Conservation (phyloP, 371 early-diverging fungal species). For the Smittium mucronatum region DNA sequence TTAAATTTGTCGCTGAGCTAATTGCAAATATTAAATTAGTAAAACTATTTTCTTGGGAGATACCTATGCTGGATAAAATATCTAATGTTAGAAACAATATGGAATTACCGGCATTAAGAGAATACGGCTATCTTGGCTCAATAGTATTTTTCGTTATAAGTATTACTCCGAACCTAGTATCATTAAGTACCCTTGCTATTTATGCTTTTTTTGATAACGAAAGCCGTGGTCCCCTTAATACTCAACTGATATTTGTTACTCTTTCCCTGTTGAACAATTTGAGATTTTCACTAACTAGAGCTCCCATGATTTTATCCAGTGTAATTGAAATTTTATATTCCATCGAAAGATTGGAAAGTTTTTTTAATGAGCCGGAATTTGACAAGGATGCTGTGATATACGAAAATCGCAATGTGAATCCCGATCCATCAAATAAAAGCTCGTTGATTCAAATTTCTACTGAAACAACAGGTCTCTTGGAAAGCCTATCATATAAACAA, state of each 20-base stretch:
- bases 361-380: not conserved
- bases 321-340: not conserved
- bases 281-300: not conserved
- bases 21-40: not conserved
- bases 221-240: not conserved
- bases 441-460: not conserved
- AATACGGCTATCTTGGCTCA: not conserved
- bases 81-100: not conserved
- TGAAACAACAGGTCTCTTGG: not conserved
- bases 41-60: constrained; percentile 5
- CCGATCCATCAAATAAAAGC: not conserved
- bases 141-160: not conserved
- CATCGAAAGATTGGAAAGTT: not conserved
- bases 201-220: not conserved
- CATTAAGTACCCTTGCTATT: not conserved
- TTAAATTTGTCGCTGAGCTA: not conserved
- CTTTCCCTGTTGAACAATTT: not conserved
- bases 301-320: not conserved
- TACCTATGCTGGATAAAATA: not conserved
- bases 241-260: not conserved
- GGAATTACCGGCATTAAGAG: not conserved
- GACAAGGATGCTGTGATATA: not conserved
- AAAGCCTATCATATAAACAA: not conserved
- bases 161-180: not conserved
- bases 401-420: not conserved